Base-by-base conservation (phyloP, 306 rosid species). In the Betula pendula region DNA sequence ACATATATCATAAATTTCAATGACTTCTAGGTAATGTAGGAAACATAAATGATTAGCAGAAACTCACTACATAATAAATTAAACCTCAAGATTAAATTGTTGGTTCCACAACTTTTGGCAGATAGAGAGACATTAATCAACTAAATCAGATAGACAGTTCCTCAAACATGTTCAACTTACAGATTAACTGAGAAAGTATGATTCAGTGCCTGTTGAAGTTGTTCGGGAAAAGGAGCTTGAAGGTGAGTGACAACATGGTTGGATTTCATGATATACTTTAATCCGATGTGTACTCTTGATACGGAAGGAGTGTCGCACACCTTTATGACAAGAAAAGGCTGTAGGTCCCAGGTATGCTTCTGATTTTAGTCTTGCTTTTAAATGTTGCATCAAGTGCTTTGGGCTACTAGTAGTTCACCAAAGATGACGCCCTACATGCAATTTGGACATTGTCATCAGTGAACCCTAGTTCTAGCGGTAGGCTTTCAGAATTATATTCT, bases 191-290 rank as follows among this genome's bases (percentile, higher is more conserved):
- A 63, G 43, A 63, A 33, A 63, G 69, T 33, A 33, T 7, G 45
- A 63, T 63, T 59, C 14, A 33, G 40, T 63, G 69, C 44, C 7
- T 63, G 69, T 63, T 63, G 69, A 63, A 58, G 38, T 58, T 58
- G 66, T 25, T 31, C 24, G 2, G 45, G 69, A 63, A 63, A 53
- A 20, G 60, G 60, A 63, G 20, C 68, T 31, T 29, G 22, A 31
- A 62, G 40, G 40, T 16, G 43, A 29, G 9, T 62, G 44, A 55
- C 69, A 63, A 7, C 16, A 63, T 33, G 66, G 33, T 25, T 58
- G 9, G 38, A 25, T 58, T 58, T 58, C 35, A 3, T 58, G 25
- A 55, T 19, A 9, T 20, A 53, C 60, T 53, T 20, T 53, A 19
- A 20, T 19, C 13, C 2, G 25, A 53, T 13, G 29, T 55, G 29